These are phyloP conservation scores for Fonsecaea nubica DNA, from an alignment of 2,329 filamentous ascomycete genomes.

Conservation along the genomic window DNA sequence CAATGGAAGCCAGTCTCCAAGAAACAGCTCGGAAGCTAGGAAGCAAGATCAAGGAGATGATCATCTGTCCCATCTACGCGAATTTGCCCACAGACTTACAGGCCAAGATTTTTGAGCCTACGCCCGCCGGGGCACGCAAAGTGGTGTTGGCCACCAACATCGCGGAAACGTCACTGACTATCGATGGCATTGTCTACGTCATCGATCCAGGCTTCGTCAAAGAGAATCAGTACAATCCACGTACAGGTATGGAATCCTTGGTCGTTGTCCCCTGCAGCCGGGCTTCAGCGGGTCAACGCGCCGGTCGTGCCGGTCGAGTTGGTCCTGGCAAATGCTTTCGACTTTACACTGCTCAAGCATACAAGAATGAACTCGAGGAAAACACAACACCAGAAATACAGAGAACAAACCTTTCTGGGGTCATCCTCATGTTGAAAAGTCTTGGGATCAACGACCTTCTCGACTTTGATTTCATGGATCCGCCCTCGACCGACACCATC, in stretches of 20 bases:
- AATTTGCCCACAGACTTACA: conserved; percentile 91
- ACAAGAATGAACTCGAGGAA: conserved; percentile 93
- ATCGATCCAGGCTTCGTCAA: conserved; percentile 96
- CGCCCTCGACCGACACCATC: conserved; percentile 85
- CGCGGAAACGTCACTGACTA: conserved; percentile 92
- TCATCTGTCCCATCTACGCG: conserved; percentile 92
- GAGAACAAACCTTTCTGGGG: conserved; percentile 90
- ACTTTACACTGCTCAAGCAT: conserved; percentile 90
- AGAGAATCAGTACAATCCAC: conserved; percentile 90
- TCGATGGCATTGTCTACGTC: conserved; percentile 94
- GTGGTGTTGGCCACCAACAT: conserved; percentile 96
- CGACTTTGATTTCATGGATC: conserved; percentile 98
- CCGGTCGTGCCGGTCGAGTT: conserved; percentile 89
- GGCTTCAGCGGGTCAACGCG: conserved; percentile 90
- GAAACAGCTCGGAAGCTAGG: conserved; percentile 89
- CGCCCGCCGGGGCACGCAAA: conserved; percentile 82
- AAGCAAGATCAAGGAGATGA: conserved; percentile 80
- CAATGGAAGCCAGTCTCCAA: conserved; percentile 79
- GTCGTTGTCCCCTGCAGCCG: conserved; percentile 90
- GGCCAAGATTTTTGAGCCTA: conserved; percentile 92
- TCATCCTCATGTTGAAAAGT: conserved; percentile 90
- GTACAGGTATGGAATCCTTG: conserved; percentile 89
- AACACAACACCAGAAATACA: conserved; percentile 92
- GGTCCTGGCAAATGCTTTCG: conserved; percentile 92
- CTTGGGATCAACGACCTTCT: conserved; percentile 91